phyloP scores from a whole-genome alignment of 305 asterid species.

The Fraxinus velutina region DNA sequence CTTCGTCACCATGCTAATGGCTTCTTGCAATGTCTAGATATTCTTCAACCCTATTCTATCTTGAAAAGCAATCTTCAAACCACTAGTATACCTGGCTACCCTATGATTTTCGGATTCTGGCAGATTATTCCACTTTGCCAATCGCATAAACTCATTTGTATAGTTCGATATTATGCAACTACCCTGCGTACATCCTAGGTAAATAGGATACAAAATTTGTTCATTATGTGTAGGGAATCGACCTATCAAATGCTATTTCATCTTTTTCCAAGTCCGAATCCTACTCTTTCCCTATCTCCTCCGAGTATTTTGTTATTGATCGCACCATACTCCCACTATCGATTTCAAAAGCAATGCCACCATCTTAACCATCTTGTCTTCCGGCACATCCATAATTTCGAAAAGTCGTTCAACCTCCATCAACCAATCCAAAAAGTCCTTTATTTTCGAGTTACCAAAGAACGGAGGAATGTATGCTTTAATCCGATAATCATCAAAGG shows the following conservation, averaged over 20 bases:
- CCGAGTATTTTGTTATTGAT: no score
- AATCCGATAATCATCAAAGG: background rate
- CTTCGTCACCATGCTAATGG: background rate
- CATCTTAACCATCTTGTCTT: background rate
- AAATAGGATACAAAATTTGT: background rate
- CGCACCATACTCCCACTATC: background rate
- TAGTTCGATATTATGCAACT: no score
- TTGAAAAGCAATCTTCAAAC: background rate
- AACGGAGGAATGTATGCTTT: background rate
- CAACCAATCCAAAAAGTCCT: background rate
- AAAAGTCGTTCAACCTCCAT: background rate
- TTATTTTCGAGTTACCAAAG: background rate
- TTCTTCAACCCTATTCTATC: background rate
- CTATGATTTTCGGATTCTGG: no score
- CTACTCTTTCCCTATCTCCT: no score
- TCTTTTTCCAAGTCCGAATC: background rate
- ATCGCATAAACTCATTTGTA: background rate
- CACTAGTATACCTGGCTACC: background rate
- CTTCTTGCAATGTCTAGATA: background rate
- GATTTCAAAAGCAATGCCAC: no score
- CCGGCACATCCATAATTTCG: background rate
- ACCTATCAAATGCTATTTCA: background rate
- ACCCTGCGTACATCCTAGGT: background rate
- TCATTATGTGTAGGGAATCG: no score
- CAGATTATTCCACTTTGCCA: no score